Evolutionary conservation across 2,329 filamentous ascomycete genomes (phyloP).

Genomic region (Rutstroemia sydowiana): DNA sequence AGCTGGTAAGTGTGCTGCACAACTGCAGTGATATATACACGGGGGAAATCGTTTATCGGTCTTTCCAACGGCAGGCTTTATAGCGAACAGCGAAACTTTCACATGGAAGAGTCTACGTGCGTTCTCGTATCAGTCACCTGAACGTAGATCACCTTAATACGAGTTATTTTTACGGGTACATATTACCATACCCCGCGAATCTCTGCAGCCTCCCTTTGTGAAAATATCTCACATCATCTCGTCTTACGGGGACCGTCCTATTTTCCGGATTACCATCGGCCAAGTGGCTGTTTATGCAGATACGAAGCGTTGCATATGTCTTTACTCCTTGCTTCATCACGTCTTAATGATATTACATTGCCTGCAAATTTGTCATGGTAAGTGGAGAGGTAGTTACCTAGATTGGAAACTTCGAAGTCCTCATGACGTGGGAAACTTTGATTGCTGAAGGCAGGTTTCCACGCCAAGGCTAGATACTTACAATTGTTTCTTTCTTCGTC

Average conservation of each 20-base stretch:
- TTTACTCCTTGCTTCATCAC: constrained; percentile 8
- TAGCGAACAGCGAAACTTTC: not conserved
- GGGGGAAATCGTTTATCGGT: not conserved
- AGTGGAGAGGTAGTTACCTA: not conserved
- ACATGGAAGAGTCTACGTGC: not conserved
- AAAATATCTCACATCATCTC: not conserved
- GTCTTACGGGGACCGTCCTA: not conserved
- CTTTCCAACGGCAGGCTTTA: too few species aligned
- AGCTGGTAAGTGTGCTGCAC: too few species aligned
- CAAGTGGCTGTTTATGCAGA: constrained; percentile 10
- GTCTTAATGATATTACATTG: not conserved
- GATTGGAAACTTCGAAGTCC: not conserved
- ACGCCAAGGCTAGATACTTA: too few species aligned
- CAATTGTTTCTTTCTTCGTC: too few species aligned
- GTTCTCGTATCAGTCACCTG: constrained; percentile 9
- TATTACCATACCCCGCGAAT: constrained; percentile 1
- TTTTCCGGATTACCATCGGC: not conserved
- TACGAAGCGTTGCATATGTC: constrained; percentile 3
- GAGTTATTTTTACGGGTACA: constrained; percentile 3
- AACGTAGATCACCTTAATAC: constrained; percentile 5
- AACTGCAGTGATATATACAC: too few species aligned
- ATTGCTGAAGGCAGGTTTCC: too few species aligned
- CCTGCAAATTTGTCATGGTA: not conserved
- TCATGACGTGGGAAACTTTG: constrained; percentile 3
- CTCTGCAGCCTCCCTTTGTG: not conserved